Conservation (phyloP, 225 moss, liverwort and hornwort species). For the Sphagnum contortum region DNA sequence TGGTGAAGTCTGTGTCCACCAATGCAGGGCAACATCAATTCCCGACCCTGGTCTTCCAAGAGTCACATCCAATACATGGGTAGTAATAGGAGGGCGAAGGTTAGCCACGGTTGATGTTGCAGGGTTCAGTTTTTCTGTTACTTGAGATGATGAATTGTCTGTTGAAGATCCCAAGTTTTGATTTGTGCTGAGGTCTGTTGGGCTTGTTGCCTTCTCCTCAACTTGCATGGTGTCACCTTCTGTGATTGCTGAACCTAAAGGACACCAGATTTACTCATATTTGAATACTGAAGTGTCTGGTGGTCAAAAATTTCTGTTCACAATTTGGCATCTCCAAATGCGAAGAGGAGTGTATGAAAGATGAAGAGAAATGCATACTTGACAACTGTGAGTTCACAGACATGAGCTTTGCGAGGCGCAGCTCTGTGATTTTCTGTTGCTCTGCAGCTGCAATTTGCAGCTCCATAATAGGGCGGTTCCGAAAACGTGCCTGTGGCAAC, state of each 20-base stretch:
- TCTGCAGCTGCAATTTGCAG: slow-evolving; percentile 78
- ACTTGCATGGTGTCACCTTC: slow-evolving; percentile 1
- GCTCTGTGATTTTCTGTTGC: slow-evolving; percentile 91
- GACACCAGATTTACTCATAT: too few species aligned
- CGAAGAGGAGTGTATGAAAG: too few species aligned
- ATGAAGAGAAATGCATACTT: too few species aligned
- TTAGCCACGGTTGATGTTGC: slow-evolving; percentile 12
- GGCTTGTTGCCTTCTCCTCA: slow-evolving; percentile 4
- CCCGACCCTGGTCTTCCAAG: slow-evolving; percentile 78
- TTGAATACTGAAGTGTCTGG: too few species aligned
- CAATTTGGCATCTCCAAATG: too few species aligned
- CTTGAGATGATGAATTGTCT: background rate
- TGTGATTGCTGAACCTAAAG: slow-evolving; percentile 11
- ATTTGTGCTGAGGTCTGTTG: slow-evolving; percentile 1
- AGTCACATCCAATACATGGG: slow-evolving; percentile 85
- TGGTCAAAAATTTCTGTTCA: too few species aligned
- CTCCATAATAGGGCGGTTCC: slow-evolving; percentile 63
- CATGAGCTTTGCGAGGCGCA: slow-evolving; percentile 63
- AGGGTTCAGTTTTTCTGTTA: background rate
- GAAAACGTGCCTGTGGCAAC: slow-evolving; percentile 45
- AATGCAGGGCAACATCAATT: slow-evolving; percentile 60
- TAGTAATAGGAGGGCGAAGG: slow-evolving; percentile 74
- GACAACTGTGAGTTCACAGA: slow-evolving; percentile 6
- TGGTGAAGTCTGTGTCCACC: slow-evolving; percentile 23
- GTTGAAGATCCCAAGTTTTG: slow-evolving; percentile 9